Evolutionary conservation across 805 yeast species (phyloP).

Genomic region (Metschnikowia continentalis): DNA sequence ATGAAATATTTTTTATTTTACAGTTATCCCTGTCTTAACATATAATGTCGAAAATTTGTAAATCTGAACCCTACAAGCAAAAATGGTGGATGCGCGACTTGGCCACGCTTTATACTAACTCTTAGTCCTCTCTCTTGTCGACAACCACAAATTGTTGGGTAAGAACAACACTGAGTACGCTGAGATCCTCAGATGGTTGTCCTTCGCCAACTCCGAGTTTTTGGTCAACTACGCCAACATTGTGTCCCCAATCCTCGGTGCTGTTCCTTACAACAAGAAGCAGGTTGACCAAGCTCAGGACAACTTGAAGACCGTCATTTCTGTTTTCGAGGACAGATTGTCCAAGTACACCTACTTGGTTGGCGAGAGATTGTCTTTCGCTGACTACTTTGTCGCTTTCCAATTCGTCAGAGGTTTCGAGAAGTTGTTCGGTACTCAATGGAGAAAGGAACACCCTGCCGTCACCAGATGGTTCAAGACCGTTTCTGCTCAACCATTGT

Average conservation of each 20-base stretch:
- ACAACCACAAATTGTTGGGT: slow-evolving; percentile 54
- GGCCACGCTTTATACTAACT: slow-evolving; percentile 16
- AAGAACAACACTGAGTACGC: slow-evolving; percentile 61
- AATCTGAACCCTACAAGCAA: slow-evolving; percentile 39
- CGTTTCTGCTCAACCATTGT: slow-evolving; percentile 40
- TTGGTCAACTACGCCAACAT: slow-evolving; percentile 42
- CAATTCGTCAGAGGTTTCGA: slow-evolving; percentile 52
- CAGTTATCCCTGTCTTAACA: slow-evolving; percentile 89
- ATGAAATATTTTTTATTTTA: slow-evolving; percentile 53
- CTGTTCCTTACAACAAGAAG: slow-evolving; percentile 74
- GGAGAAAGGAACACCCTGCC: slow-evolving; percentile 61
- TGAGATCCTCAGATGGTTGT: slow-evolving; percentile 69
- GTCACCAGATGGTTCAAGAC: slow-evolving; percentile 71
- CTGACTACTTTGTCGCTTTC: slow-evolving; percentile 58
- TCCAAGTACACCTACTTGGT: slow-evolving; percentile 61
- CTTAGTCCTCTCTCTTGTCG: slow-evolving; percentile 46
- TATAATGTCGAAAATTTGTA: slow-evolving; percentile 62
- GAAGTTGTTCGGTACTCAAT: slow-evolving; percentile 56
- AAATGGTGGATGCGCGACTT: neutral
- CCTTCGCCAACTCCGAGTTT: slow-evolving; percentile 69
- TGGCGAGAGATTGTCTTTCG: slow-evolving; percentile 58
- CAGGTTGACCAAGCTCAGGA: slow-evolving; percentile 45
- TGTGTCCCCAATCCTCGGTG: slow-evolving; percentile 62
- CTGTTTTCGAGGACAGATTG: slow-evolving; percentile 54
- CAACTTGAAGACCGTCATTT: slow-evolving; percentile 31